Evolutionary conservation across 2,329 filamentous ascomycete genomes (phyloP).

Genomic region (Cryphonectria naterciae): DNA sequence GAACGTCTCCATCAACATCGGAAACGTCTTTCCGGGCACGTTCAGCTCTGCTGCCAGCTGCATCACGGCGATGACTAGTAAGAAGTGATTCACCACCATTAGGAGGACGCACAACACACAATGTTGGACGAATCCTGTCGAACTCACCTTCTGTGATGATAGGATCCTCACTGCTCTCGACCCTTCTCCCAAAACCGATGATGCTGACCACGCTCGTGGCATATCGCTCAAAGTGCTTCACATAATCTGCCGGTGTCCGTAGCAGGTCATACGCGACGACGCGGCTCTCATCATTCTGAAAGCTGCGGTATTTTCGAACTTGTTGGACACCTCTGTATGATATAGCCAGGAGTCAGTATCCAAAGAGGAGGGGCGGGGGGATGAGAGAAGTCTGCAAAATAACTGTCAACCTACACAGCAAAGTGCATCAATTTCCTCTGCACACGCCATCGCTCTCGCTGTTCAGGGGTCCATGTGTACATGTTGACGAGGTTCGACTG

Average conservation of each 20-base stretch:
- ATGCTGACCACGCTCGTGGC: constrained; percentile 59
- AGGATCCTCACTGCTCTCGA: constrained; percentile 54
- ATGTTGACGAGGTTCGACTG: constrained; percentile 50
- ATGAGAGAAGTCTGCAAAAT: too few species aligned
- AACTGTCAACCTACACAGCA: constrained; percentile 40
- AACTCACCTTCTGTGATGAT: constrained; percentile 54
- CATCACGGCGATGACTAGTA: constrained; percentile 56
- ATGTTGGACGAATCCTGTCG: neutral
- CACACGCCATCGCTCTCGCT: constrained; percentile 48
- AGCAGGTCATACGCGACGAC: constrained; percentile 57
- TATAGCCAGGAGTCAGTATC: neutral
- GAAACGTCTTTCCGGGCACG: constrained; percentile 57
- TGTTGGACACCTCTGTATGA: constrained; percentile 51
- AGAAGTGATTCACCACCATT: neutral
- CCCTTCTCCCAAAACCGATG: constrained; percentile 60
- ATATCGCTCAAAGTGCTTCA: constrained; percentile 57
- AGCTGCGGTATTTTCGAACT: constrained; percentile 54
- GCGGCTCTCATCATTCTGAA: constrained; percentile 63
- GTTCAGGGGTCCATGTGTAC: constrained; percentile 43
- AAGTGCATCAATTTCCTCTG: constrained; percentile 57
- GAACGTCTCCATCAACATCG: constrained; percentile 62
- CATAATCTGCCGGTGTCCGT: constrained; percentile 48
- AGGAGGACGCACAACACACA: too few species aligned
- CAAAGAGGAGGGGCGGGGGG: neutral
- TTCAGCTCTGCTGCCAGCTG: constrained; percentile 61